Conservation (phyloP, 2,329 filamentous ascomycete species). For the Microsporum ferrugineum region DNA sequence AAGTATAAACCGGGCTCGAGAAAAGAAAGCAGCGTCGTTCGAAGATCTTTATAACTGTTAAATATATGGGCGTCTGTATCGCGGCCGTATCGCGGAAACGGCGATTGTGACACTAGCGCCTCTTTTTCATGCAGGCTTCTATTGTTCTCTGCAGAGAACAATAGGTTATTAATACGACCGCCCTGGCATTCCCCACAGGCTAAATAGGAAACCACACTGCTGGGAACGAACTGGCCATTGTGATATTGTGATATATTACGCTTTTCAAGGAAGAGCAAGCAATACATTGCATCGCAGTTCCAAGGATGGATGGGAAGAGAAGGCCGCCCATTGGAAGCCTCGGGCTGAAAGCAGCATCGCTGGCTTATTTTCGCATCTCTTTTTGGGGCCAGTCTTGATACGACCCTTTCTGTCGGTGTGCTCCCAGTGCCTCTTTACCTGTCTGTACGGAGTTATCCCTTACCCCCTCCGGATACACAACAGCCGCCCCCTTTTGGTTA, state of each 20-base stretch:
- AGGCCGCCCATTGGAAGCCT: not conserved
- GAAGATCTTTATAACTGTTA: no score
- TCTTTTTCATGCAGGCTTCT: not conserved
- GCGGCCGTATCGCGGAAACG: constrained; percentile 1
- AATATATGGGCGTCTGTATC: not conserved
- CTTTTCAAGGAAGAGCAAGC: not conserved
- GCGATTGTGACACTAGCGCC: constrained; percentile 3
- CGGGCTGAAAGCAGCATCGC: not conserved
- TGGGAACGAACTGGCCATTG: not conserved
- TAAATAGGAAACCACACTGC: constrained; percentile 1
- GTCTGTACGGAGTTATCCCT: not conserved
- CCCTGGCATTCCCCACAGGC: constrained; percentile 1
- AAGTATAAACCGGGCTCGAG: not conserved
- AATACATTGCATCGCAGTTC: not conserved
- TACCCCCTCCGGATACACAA: not conserved
- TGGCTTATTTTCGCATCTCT: not conserved
- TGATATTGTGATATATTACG: not conserved
- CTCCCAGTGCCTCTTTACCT: not conserved
- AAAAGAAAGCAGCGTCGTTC: not conserved
- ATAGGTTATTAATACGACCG: constrained; percentile 3
- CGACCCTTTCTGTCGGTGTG: not conserved
- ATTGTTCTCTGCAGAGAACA: constrained; percentile 5
- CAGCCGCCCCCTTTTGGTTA: not conserved
- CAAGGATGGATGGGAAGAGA: not conserved
- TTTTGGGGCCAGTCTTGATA: not conserved